These are phyloP conservation scores for Phaeosphaeriaceae sp. DNA, from an alignment of 2,329 filamentous ascomycete species.

Conservation along the genomic window DNA sequence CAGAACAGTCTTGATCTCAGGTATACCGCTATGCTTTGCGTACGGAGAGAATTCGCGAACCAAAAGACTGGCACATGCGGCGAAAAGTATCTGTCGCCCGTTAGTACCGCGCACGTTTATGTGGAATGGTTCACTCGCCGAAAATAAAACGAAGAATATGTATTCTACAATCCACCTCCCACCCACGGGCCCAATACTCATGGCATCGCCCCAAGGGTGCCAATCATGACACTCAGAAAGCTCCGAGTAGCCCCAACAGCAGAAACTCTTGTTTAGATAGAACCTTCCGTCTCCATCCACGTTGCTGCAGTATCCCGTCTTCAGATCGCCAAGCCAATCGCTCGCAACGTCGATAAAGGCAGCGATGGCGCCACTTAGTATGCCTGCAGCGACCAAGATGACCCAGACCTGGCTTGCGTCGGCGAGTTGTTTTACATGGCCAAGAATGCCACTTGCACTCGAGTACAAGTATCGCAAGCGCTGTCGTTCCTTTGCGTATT, in stretches of 20 bases:
- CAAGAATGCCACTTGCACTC: slow-evolving; percentile 71
- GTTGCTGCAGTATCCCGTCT: slow-evolving; percentile 83
- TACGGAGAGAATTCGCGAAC: slow-evolving; percentile 85
- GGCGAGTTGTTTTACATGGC: slow-evolving; percentile 73
- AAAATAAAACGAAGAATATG: slow-evolving; percentile 82
- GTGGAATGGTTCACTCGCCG: slow-evolving; percentile 61
- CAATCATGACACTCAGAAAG: slow-evolving; percentile 83
- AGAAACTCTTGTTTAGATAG: slow-evolving; percentile 90
- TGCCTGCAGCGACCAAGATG: slow-evolving; percentile 82
- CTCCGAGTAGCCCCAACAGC: slow-evolving; percentile 84
- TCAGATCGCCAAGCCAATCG: slow-evolving; percentile 92
- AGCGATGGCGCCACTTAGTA: slow-evolving; percentile 82
- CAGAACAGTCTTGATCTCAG: slow-evolving; percentile 95
- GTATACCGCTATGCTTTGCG: slow-evolving; percentile 93
- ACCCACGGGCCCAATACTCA: slow-evolving; percentile 69
- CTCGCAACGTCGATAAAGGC: slow-evolving; percentile 89
- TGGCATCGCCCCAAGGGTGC: slow-evolving; percentile 80
- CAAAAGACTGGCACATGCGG: slow-evolving; percentile 75
- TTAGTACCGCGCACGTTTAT: slow-evolving; percentile 24
- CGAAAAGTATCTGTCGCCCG: slow-evolving; percentile 70
- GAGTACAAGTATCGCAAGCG: slow-evolving; percentile 78
- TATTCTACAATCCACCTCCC: slow-evolving; percentile 87
- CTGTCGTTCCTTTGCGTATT: slow-evolving; percentile 95
- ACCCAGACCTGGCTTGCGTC: slow-evolving; percentile 94
- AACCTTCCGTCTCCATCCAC: slow-evolving; percentile 81